Conservation (phyloP, 1,139 yeast species). For the Yamadazyma diddensiae region DNA sequence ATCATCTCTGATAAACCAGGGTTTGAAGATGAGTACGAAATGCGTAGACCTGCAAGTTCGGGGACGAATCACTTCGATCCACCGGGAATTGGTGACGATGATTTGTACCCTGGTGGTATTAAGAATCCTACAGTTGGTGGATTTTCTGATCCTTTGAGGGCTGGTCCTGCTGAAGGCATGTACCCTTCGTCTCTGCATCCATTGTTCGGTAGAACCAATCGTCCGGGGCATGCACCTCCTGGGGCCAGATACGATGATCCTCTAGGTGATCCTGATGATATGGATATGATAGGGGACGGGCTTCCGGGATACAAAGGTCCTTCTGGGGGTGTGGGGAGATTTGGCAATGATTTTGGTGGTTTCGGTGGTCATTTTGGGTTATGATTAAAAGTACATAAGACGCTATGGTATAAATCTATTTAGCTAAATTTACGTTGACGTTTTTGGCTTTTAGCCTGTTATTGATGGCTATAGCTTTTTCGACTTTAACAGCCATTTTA, state of each 20-base stretch:
- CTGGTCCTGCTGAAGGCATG: conserved; percentile 45
- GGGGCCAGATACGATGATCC: conserved; percentile 62
- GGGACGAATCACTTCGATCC: not conserved
- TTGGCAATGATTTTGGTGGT: conserved; percentile 9
- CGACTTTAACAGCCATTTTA: too few relatives aligned
- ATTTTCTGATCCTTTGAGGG: conserved; percentile 16
- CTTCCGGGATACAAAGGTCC: conserved; percentile 41
- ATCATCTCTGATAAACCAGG: conserved; percentile 43
- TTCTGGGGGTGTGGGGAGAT: conserved; percentile 12
- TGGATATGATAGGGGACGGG: conserved; percentile 45
- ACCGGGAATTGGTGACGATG: conserved; percentile 42
- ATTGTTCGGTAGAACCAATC: conserved; percentile 28
- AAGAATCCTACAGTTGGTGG: conserved; percentile 37
- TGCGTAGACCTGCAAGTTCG: conserved; percentile 18
- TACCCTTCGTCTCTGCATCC: conserved; percentile 52
- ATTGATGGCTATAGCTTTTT: too few relatives aligned
- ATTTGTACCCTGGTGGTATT: conserved; percentile 47
- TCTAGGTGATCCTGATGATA: conserved; percentile 36
- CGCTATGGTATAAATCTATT: not conserved
- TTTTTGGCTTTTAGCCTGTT: too few relatives aligned
- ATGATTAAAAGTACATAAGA: not conserved
- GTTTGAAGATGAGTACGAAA: conserved; percentile 57
- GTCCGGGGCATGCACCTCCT: conserved; percentile 35
- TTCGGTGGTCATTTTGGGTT: not conserved
- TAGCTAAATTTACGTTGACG: not conserved